phyloP scores from a whole-genome alignment of 2,329 filamentous ascomycete genomes.

The Ploettnerulaceae sp. region DNA sequence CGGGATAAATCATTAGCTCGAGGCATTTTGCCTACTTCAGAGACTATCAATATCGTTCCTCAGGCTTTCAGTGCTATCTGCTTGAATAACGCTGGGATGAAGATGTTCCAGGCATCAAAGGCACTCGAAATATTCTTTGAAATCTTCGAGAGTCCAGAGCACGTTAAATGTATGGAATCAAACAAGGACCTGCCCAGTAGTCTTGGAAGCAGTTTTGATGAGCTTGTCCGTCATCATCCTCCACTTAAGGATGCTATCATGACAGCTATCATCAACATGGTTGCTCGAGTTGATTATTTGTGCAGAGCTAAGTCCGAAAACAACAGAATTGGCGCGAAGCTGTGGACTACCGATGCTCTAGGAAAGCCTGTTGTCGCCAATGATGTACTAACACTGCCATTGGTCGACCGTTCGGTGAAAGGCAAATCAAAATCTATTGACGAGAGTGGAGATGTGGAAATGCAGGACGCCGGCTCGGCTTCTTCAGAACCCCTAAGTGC shows the following conservation, averaged over 20 bases:
- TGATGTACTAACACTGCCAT: slow-evolving; percentile 32
- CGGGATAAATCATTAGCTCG: slow-evolving; percentile 48
- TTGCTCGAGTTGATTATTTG: slow-evolving; percentile 72
- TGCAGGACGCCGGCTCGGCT: slow-evolving; percentile 49
- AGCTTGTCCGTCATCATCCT: slow-evolving; percentile 90
- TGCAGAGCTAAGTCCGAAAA: slow-evolving; percentile 65
- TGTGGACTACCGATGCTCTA: slow-evolving; percentile 58
- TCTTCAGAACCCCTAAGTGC: background rate
- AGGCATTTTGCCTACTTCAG: slow-evolving; percentile 80
- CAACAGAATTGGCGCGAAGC: slow-evolving; percentile 71
- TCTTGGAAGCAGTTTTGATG: slow-evolving; percentile 84
- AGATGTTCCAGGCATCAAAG: slow-evolving; percentile 76
- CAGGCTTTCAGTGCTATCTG: slow-evolving; percentile 91
- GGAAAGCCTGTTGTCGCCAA: slow-evolving; percentile 56
- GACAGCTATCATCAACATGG: slow-evolving; percentile 83
- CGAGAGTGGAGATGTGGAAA: slow-evolving; percentile 58
- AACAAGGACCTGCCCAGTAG: slow-evolving; percentile 68
- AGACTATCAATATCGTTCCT: slow-evolving; percentile 83
- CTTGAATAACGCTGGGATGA: slow-evolving; percentile 80
- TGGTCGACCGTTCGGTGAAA: slow-evolving; percentile 31
- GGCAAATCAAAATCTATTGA: slow-evolving; percentile 38
- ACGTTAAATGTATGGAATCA: slow-evolving; percentile 76
- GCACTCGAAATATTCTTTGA: slow-evolving; percentile 86
- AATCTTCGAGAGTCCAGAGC: slow-evolving; percentile 89
- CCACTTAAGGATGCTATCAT: slow-evolving; percentile 74